Conservation (phyloP, 2,329 filamentous ascomycete genomes). For the Fusarium udum region DNA sequence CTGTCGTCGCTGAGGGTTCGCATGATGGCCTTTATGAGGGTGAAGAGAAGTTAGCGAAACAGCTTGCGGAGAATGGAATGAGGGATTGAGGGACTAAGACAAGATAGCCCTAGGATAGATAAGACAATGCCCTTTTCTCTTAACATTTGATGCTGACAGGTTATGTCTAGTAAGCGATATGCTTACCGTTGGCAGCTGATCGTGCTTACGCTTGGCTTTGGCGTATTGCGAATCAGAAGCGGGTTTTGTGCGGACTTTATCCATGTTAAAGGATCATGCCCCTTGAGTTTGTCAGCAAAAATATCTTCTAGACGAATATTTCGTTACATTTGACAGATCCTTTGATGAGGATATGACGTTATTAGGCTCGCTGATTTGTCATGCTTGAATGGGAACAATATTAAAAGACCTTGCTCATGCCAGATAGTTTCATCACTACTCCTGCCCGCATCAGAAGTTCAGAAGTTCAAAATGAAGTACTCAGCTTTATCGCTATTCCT, state of each 20-base stretch:
- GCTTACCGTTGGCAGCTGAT: neutral
- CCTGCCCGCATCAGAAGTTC: too few relatives aligned
- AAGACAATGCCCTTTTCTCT: rapidly evolving
- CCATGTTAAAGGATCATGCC: neutral
- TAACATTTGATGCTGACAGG: rapidly evolving
- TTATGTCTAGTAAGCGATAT: neutral
- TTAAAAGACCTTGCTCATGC: neutral
- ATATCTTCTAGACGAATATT: rapidly evolving
- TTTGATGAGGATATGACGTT: neutral
- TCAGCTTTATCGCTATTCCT: rapidly evolving
- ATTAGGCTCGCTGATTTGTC: neutral
- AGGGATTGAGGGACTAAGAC: neutral
- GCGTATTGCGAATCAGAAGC: neutral
- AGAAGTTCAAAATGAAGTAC: neutral
- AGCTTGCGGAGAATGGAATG: neutral
- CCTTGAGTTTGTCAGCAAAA: neutral
- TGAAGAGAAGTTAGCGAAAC: neutral
- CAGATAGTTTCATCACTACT: neutral
- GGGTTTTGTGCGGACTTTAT: neutral
- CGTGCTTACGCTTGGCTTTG: neutral
- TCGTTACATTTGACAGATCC: neutral
- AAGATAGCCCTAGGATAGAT: rapidly evolving
- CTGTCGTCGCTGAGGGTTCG: neutral
- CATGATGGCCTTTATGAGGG: neutral
- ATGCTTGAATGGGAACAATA: neutral